Conservation (phyloP, 2,329 filamentous ascomycete species). For the Alternaria hordeiaustralica region DNA sequence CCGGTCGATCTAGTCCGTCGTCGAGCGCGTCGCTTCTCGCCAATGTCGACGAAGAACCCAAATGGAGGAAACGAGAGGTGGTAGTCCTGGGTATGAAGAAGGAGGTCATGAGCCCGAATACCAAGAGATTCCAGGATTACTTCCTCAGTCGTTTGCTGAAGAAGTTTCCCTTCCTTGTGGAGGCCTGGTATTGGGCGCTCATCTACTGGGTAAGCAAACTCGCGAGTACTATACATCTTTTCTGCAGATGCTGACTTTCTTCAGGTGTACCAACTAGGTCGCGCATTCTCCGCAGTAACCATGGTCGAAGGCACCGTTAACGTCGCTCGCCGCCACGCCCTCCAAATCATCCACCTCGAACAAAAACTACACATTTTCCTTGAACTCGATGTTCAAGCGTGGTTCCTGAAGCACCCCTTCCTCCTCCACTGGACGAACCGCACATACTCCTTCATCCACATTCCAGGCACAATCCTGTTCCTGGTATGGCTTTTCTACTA, state of each 20-base stretch:
- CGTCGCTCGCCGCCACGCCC: slow-evolving; percentile 70
- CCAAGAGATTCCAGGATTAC: slow-evolving; percentile 64
- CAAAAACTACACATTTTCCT: slow-evolving; percentile 68
- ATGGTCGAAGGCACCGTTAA: slow-evolving; percentile 72
- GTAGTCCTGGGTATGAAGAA: slow-evolving; percentile 54
- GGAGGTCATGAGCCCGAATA: slow-evolving; percentile 66
- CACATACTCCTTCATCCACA: slow-evolving; percentile 79
- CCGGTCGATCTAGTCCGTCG: slow-evolving; percentile 50
- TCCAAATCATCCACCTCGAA: slow-evolving; percentile 72
- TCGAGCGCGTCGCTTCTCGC: slow-evolving; percentile 52
- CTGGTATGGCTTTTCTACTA: slow-evolving; percentile 72
- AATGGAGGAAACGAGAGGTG: slow-evolving; percentile 60
- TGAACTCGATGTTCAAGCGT: slow-evolving; percentile 67
- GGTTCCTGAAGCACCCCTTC: slow-evolving; percentile 61
- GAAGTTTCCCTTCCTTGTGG: slow-evolving; percentile 74
- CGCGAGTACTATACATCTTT: background rate
- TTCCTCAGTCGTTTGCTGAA: slow-evolving; percentile 68
- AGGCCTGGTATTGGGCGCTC: slow-evolving; percentile 79
- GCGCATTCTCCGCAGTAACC: slow-evolving; percentile 73
- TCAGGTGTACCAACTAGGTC: slow-evolving; percentile 76
- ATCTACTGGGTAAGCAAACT: slow-evolving; percentile 72
- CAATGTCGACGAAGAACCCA: slow-evolving; percentile 48
- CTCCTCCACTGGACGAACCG: slow-evolving; percentile 74
- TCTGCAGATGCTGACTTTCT: background rate
- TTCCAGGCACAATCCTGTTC: slow-evolving; percentile 76